phyloP scores from a whole-genome alignment of 2,329 filamentous ascomycete genomes.

The Leptographium wingfieldii region DNA sequence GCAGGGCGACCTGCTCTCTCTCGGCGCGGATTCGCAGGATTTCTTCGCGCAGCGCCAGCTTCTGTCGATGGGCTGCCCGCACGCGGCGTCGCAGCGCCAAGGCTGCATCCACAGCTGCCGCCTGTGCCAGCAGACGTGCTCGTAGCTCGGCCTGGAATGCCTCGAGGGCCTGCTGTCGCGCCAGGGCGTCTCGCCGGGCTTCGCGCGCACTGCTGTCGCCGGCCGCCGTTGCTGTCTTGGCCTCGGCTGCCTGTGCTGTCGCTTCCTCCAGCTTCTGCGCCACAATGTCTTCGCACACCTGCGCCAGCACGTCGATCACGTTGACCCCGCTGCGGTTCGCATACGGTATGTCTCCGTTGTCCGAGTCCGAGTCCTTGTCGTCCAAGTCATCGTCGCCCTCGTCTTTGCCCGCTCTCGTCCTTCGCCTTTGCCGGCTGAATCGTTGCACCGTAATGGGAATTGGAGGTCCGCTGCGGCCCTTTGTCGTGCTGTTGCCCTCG shows the following conservation, averaged over 20 bases:
- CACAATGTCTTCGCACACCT: slow-evolving; percentile 49
- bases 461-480: slow-evolving; percentile 1
- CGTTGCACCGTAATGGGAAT: slow-evolving; percentile 50
- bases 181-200: background rate
- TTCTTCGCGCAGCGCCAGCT: slow-evolving; percentile 42
- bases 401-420: slow-evolving; percentile 23
- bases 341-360: slow-evolving; percentile 35
- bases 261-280: slow-evolving; percentile 35
- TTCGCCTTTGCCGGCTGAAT: slow-evolving; percentile 30
- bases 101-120: slow-evolving; percentile 46
- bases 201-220: background rate
- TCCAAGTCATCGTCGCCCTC: slow-evolving; percentile 23
- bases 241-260: slow-evolving; percentile 24
- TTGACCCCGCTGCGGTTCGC: slow-evolving; percentile 43
- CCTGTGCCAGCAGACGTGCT: slow-evolving; percentile 44
- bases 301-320: slow-evolving; percentile 47
- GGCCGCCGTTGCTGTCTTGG: slow-evolving; percentile 12
- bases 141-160: slow-evolving; percentile 46
- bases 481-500: background rate
- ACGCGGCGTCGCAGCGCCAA: slow-evolving; percentile 45
- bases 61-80: slow-evolving; percentile 43
- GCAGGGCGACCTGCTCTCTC: slow-evolving; percentile 47
- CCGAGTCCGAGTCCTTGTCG: slow-evolving; percentile 28
- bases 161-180: slow-evolving; percentile 42
- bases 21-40: slow-evolving; percentile 47